These are phyloP conservation scores for Saccharomyces hybrid DNA, from an alignment of 1,139 yeast species.

Conservation along the genomic window DNA sequence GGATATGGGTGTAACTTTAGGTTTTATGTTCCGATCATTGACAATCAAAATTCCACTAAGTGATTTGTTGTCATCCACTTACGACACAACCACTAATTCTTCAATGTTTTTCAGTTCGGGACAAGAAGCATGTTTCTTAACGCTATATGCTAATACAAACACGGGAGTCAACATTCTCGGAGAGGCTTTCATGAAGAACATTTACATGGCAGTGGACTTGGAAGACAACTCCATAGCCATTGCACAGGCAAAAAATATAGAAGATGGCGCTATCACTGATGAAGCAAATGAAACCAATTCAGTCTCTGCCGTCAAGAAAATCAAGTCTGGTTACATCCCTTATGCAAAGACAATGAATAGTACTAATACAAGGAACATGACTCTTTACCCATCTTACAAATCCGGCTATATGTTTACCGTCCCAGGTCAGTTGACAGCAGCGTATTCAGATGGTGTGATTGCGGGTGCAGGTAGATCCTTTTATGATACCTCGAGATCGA, in stretches of 20 bases:
- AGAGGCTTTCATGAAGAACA: constrained; percentile 46
- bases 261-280: not conserved
- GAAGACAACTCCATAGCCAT: constrained; percentile 53
- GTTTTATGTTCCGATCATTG: constrained; percentile 49
- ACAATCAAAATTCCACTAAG: constrained; percentile 47
- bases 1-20: constrained; percentile 46
- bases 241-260: constrained; percentile 35
- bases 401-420: constrained; percentile 13
- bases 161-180: constrained; percentile 58
- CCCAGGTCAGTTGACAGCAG: constrained; percentile 27
- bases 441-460: constrained; percentile 26
- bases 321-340: constrained; percentile 43
- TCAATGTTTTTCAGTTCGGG: constrained; percentile 46
- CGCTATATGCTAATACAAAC: constrained; percentile 44
- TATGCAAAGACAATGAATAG: constrained; percentile 38
- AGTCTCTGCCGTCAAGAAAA: constrained; percentile 23
- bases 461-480: constrained; percentile 25
- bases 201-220: constrained; percentile 62
- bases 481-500: constrained; percentile 23
- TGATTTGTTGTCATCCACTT: constrained; percentile 42
- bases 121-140: constrained; percentile 51
- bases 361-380: constrained; percentile 27
- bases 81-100: constrained; percentile 21
- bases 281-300: not conserved
- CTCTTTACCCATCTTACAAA: constrained; percentile 26